These are phyloP conservation scores for Aphanocladium album DNA, from an alignment of 2,329 filamentous ascomycete genomes.

Conservation along the genomic window DNA sequence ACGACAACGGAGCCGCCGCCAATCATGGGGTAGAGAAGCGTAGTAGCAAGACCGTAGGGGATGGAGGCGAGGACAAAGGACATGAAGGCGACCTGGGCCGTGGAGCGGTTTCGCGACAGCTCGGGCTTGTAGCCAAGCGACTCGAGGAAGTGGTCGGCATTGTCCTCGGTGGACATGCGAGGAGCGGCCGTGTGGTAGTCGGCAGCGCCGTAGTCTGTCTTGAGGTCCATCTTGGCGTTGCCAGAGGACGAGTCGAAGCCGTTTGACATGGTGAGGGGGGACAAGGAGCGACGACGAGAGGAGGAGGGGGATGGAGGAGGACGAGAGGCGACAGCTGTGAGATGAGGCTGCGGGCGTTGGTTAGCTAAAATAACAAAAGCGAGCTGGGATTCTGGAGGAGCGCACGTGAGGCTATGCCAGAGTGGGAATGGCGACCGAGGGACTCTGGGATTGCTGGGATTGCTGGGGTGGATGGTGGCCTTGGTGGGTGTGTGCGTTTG, in stretches of 20 bases:
- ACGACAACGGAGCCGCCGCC: constrained; percentile 64
- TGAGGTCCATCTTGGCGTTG: constrained; percentile 23
- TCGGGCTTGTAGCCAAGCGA: constrained; percentile 64
- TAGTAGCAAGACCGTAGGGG: constrained; percentile 68
- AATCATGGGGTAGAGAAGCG: constrained; percentile 60
- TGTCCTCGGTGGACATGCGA: constrained; percentile 28
- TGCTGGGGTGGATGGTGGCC: neutral
- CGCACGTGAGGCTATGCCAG: constrained; percentile 13
- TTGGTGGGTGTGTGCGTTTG: neutral
- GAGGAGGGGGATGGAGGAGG: neutral
- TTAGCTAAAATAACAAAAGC: neutral
- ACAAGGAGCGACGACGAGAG: neutral
- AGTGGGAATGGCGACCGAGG: constrained; percentile 7
- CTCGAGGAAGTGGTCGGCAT: constrained; percentile 58
- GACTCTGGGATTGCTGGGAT: neutral
- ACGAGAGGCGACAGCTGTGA: neutral
- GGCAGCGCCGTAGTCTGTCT: constrained; percentile 22
- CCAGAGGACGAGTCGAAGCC: constrained; percentile 5
- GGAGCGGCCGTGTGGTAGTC: constrained; percentile 18
- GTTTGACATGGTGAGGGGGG: constrained; percentile 11
- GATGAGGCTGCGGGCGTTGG: constrained; percentile 2
- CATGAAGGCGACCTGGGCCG: constrained; percentile 68
- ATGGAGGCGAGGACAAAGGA: constrained; percentile 71
- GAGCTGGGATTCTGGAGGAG: neutral
- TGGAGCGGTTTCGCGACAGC: constrained; percentile 59